Percentiles rank a stretch among this genome's conserved stretches.
These are phyloP conservation scores for Colletotrichum sp. DNA, from an alignment of 2,329 filamentous ascomycete species.

Conservation along the genomic window DNA sequence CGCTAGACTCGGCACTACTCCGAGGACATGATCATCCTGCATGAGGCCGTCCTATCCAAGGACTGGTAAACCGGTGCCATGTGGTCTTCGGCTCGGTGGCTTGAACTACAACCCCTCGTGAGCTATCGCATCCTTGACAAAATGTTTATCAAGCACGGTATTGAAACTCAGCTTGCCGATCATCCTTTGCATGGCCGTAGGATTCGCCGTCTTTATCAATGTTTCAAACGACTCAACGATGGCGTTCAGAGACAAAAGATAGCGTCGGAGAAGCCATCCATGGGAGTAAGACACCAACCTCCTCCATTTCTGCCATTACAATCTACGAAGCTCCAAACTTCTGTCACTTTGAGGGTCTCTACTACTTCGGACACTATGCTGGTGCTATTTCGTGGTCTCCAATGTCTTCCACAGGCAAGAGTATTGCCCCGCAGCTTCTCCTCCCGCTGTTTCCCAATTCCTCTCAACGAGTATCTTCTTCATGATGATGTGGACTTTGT, in stretches of 20 bases:
- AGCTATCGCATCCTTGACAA: background rate
- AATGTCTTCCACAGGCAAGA: background rate
- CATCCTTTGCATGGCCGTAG: background rate
- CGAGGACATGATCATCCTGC: background rate
- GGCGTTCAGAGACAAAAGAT: background rate
- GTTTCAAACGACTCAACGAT: background rate
- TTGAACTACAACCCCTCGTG: background rate
- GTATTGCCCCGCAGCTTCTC: background rate
- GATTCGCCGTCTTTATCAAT: background rate
- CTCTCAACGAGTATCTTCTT: too few species aligned
- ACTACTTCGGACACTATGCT: fast-evolving
- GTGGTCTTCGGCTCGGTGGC: background rate
- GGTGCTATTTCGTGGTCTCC: fast-evolving
- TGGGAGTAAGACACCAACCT: background rate
- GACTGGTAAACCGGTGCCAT: background rate
- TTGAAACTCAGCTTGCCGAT: background rate
- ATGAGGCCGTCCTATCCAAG: background rate
- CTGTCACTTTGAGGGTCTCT: background rate
- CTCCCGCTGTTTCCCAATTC: too few species aligned
- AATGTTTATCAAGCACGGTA: background rate
- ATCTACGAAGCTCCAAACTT: background rate
- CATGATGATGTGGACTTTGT: too few species aligned
- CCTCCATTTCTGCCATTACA: background rate
- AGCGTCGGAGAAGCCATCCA: background rate
- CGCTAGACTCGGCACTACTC: background rate